Evolutionary conservation across 1,284 basidiomycete species (phyloP), one percentile per base, ranked within the genome.

Genomic region (Cystobasidium pallidum): DNA sequence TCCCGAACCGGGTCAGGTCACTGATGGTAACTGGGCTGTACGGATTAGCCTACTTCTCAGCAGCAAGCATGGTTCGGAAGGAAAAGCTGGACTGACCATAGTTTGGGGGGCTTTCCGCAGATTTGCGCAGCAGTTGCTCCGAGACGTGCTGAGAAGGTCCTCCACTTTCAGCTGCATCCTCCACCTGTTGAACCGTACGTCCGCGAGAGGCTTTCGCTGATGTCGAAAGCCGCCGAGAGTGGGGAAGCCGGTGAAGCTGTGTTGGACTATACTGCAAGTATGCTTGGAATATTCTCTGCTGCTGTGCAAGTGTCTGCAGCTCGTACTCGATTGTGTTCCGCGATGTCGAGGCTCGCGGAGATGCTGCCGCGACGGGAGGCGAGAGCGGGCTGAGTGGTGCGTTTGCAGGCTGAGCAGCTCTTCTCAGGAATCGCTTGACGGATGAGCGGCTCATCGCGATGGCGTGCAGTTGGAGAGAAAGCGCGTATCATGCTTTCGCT

Each of bases 1-100:
- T 26, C 13, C 78, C 78, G 54, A 77, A 75, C 58, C 64, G 57
- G 19, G 66, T 75, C 52, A 78, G 68, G 30, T 78, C 76, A 4
- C 49, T 55, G 13, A 77, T 58, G 17, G 71, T 75, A 47, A 78
- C 74, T 36, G 72, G 54, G 13, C 28, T 0, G 43, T 2, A 7
- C 8, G 49, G 19, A 39, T 41, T 21, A 68, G 24, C 34, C n/a
- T n/a, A n/a, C n/a, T n/a, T n/a, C n/a, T n/a, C n/a, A n/a, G n/a
- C n/a, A n/a, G n/a, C n/a, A n/a, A n/a, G n/a, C n/a, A n/a, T n/a
- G n/a, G n/a, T n/a, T n/a, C n/a, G n/a, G n/a, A n/a, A n/a, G n/a
- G n/a, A n/a, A n/a, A n/a, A n/a, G n/a, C n/a, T n/a, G n/a, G n/a
- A n/a, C 59, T 43, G 24, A 71, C 68, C 68, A 71, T 71, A 71